Conservation (phyloP, 1,284 basidiomycete species). For the Testicularia cyperi region DNA sequence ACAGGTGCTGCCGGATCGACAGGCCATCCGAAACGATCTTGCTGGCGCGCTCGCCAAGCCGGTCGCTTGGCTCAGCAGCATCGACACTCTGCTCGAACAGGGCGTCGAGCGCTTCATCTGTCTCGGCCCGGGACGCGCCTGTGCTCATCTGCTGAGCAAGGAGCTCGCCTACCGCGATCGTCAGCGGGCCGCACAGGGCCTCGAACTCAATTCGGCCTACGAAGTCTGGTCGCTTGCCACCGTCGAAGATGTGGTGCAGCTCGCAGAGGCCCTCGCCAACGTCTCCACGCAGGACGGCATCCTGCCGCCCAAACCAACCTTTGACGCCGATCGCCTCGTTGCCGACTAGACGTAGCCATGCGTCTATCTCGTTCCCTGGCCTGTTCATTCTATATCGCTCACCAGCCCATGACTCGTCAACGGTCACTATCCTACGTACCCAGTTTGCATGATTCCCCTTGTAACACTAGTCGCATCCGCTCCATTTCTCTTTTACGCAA, state of each 20-base stretch:
- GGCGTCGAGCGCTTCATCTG: conserved; percentile 56
- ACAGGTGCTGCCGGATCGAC: conserved; percentile 8
- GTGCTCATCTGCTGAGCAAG: conserved; percentile 55
- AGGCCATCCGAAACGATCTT: conserved; percentile 42
- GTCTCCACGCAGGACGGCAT: conserved; percentile 11
- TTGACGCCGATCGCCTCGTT: conserved; percentile 14
- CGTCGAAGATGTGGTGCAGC: conserved; percentile 47
- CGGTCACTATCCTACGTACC: no score
- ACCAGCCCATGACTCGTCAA: no score
- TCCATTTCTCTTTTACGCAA: no score
- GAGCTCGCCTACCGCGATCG: conserved; percentile 50
- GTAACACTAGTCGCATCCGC: no score
- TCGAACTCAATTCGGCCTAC: conserved; percentile 13
- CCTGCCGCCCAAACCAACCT: conserved; percentile 4
- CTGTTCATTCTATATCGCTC: neutral
- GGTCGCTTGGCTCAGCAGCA: conserved; percentile 48
- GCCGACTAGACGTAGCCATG: no score
- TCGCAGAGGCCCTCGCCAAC: conserved; percentile 25
- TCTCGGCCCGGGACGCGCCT: conserved; percentile 54
- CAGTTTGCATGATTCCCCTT: no score
- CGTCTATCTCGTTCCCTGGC: no score
- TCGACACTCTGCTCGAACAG: conserved; percentile 45
- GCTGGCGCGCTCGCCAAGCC: conserved; percentile 41
- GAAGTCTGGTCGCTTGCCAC: conserved; percentile 54
- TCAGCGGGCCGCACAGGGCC: conserved; percentile 14